Evolutionary conservation across 177 flowering plant genomes (phyloP).

Genomic region (Tripterygium wilfordii): DNA sequence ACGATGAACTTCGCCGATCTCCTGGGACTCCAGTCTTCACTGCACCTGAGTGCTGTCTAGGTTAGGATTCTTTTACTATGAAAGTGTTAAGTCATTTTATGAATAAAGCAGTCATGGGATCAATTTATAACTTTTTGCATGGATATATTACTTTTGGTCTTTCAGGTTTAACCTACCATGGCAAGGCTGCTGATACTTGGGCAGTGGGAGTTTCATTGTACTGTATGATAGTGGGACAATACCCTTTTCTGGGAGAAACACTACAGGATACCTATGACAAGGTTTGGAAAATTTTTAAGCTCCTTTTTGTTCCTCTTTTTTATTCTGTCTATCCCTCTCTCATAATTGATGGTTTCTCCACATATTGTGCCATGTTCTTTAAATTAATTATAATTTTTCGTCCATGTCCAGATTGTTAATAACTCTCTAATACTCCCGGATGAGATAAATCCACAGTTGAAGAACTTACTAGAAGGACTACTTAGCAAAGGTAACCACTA

Average conservation of each 20-base stretch:
- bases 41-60: slow-evolving; percentile 95
- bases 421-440: slow-evolving; percentile 58
- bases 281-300: slow-evolving; percentile 26
- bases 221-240: slow-evolving; percentile 64
- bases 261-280: slow-evolving; percentile 92
- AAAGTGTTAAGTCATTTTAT: not conserved
- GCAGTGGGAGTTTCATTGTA: slow-evolving; percentile 91
- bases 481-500: slow-evolving; percentile 78
- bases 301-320: not conserved
- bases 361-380: no score
- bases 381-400: no score
- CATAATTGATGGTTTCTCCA: not conserved
- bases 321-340: not conserved
- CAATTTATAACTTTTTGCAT: no score
- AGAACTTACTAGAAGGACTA: slow-evolving; percentile 67
- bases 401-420: slow-evolving; percentile 63
- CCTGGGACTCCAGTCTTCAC: slow-evolving; percentile 99
- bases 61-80: slow-evolving; percentile 20
- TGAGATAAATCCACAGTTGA: slow-evolving; percentile 54
- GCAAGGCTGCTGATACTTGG: slow-evolving; percentile 95
- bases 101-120: no score
- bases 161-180: slow-evolving; percentile 79
- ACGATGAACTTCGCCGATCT: slow-evolving; percentile 87
- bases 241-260: slow-evolving; percentile 91
- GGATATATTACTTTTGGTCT: not conserved